Evolutionary conservation across 805 yeast genomes (phyloP).

Genomic region (Hanseniaspora lindneri): DNA sequence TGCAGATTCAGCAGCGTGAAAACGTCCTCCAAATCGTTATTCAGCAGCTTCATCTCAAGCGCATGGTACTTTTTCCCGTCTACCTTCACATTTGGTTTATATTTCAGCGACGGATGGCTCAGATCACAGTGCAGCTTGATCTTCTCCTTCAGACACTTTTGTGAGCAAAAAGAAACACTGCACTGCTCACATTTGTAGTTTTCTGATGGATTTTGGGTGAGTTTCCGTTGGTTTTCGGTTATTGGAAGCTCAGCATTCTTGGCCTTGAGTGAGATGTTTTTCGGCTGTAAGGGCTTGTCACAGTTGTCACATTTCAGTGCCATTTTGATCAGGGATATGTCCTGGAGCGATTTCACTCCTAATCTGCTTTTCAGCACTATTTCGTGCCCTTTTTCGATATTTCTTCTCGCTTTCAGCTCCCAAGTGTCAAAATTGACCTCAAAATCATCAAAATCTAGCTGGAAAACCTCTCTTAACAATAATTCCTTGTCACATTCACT

Average conservation of each 20-base stretch:
- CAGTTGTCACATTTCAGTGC: conserved; percentile 10
- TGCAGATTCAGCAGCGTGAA: not conserved
- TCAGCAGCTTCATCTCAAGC: not conserved
- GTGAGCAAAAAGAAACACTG: conserved; percentile 59
- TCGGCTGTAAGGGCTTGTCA: not conserved
- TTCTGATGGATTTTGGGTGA: not conserved
- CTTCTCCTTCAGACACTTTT: conserved; percentile 39
- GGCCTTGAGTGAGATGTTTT: conserved; percentile 5
- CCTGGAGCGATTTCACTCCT: not conserved
- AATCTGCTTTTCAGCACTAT: not conserved
- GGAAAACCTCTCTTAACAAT: not conserved
- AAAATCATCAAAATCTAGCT: not conserved
- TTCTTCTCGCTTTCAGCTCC: not conserved
- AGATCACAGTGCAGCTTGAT: conserved; percentile 43
- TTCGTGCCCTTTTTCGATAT: not conserved
- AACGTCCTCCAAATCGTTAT: conserved; percentile 4
- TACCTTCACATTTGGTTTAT: conserved; percentile 32
- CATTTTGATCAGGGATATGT: conserved; percentile 10
- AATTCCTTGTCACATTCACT: not conserved
- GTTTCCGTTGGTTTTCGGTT: not conserved
- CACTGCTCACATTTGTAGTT: conserved; percentile 57
- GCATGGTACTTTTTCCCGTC: conserved; percentile 46
- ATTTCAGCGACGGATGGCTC: conserved; percentile 40
- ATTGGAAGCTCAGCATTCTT: not conserved
- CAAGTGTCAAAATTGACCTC: not conserved